Conservation (phyloP, 78 protist species). For the Bodo saltans region DNA sequence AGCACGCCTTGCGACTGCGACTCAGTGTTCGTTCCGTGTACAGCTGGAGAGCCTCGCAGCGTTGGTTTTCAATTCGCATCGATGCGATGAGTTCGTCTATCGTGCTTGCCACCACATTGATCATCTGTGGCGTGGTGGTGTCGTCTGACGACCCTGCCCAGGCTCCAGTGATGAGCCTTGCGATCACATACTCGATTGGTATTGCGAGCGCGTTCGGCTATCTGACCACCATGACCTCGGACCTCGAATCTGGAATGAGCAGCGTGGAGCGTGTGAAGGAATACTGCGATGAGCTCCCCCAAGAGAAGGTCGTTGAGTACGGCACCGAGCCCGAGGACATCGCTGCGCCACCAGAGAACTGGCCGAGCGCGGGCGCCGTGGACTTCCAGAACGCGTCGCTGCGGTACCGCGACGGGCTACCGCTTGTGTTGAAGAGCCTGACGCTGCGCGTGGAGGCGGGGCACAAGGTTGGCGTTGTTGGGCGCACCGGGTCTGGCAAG, state of each 20-base stretch:
- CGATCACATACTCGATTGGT: conserved; percentile 41
- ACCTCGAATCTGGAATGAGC: conserved; percentile 34
- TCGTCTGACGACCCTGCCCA: background rate
- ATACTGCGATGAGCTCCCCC: conserved; percentile 40
- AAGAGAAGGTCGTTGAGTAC: background rate
- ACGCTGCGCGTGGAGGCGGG: conserved; percentile 23
- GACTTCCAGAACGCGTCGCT: conserved; percentile 36
- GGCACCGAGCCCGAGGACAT: background rate
- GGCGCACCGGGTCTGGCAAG: conserved; percentile 70
- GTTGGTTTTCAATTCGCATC: conserved; percentile 73
- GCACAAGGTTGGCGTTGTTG: conserved; percentile 65
- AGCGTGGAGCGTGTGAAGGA: conserved; percentile 49
- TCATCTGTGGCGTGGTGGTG: background rate
- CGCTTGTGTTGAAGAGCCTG: conserved; percentile 47
- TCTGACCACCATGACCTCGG: background rate
- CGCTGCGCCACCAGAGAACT: conserved; percentile 12
- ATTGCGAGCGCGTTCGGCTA: conserved; percentile 13
- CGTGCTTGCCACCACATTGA: conserved; percentile 37
- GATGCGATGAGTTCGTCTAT: conserved; percentile 54
- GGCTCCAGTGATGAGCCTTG: conserved; percentile 40
- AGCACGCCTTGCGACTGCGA: background rate
- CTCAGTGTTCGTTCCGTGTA: conserved; percentile 21
- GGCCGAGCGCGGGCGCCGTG: conserved; percentile 59
- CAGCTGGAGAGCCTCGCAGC: conserved; percentile 47
- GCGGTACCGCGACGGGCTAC: conserved; percentile 71